Percentiles rank a stretch among this genome's conserved stretches.
Conservation (phyloP, 2,329 filamentous ascomycete species). For the Aspergillus versicolor region DNA sequence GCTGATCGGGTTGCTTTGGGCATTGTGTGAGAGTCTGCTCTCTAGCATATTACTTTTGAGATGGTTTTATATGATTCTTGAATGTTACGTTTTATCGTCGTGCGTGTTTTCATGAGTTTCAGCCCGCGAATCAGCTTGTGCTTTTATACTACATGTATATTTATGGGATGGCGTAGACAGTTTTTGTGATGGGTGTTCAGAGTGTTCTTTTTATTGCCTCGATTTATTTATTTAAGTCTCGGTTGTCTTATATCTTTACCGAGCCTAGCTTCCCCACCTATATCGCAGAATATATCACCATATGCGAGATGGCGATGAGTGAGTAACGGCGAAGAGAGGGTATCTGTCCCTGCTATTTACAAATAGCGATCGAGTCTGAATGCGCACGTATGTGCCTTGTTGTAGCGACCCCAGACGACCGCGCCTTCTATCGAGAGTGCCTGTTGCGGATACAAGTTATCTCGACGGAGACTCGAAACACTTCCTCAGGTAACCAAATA, state of each 20-base stretch:
- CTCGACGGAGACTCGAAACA: neutral
- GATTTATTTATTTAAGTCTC: neutral
- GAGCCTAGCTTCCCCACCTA: neutral
- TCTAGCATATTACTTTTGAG: neutral
- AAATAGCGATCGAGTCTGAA: neutral
- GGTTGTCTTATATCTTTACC: neutral
- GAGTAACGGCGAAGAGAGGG: neutral
- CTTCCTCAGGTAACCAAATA: neutral
- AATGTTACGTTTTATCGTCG: neutral
- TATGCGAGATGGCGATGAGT: neutral
- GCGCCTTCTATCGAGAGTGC: neutral
- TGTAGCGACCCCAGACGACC: neutral
- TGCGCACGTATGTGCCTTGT: neutral
- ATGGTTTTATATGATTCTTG: neutral
- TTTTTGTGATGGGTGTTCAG: neutral
- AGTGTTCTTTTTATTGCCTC: neutral
- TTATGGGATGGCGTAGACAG: neutral
- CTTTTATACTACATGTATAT: slow-evolving; percentile 1
- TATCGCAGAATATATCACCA: neutral
- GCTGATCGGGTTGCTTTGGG: neutral
- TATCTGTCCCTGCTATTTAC: neutral
- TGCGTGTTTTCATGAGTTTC: neutral
- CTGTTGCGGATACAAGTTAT: neutral
- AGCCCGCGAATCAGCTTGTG: neutral
- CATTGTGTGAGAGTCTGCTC: neutral